Percentiles rank a stretch among this genome's conserved stretches.
These are phyloP conservation scores for Xylaria sp. DNA, from an alignment of 2,329 filamentous ascomycete genomes.

Conservation along the genomic window DNA sequence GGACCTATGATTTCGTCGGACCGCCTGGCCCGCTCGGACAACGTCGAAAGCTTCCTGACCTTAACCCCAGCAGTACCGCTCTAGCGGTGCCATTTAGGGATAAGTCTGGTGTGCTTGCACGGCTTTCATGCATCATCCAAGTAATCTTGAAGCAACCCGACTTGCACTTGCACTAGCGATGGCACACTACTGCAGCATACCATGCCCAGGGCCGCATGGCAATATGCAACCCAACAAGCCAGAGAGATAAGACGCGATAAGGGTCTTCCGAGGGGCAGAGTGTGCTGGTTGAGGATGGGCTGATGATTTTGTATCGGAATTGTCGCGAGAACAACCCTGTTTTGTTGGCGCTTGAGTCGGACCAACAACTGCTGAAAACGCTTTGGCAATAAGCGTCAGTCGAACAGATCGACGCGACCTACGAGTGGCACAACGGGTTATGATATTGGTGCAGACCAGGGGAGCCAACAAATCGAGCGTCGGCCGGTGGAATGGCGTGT, in stretches of 20 bases:
- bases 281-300: background rate
- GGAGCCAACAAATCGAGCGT: no score
- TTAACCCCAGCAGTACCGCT: no score
- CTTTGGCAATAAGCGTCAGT: background rate
- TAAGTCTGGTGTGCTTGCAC: background rate
- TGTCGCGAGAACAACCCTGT: background rate
- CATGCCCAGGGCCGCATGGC: conserved; percentile 4
- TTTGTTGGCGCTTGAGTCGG: background rate
- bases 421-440: background rate
- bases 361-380: background rate
- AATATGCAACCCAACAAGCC: conserved; percentile 10
- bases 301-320: conserved; percentile 8
- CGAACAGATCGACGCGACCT: background rate
- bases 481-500: no score
- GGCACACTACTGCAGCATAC: background rate
- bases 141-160: background rate
- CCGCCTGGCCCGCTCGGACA: background rate
- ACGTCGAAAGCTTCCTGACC: background rate
- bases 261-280: background rate
- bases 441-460: background rate
- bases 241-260: conserved; percentile 16
- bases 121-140: background rate
- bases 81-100: background rate
- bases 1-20: background rate
- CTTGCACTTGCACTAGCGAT: background rate